phyloP scores from a whole-genome alignment of 331 rosid species.

The Dryas integrifolia region DNA sequence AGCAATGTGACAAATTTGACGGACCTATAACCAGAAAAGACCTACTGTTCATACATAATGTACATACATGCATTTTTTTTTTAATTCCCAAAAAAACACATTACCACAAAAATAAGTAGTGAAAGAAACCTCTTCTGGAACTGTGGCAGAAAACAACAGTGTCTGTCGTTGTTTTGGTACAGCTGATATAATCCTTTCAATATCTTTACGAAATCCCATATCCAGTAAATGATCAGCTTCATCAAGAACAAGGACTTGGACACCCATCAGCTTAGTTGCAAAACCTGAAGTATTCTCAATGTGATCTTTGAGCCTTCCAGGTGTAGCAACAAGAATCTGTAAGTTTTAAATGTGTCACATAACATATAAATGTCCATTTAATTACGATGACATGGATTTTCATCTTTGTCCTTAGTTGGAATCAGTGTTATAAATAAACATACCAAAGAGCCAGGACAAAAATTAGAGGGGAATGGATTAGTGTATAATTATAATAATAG shows the following conservation, averaged over 20 bases:
- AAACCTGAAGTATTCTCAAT: conserved; percentile 88
- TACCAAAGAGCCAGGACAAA: conserved; percentile 4
- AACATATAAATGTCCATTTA: conserved; percentile 15
- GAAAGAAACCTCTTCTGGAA: conserved; percentile 73
- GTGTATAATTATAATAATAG: not conserved
- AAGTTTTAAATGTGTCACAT: conserved; percentile 18
- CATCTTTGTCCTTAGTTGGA: not conserved
- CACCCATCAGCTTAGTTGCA: conserved; percentile 93
- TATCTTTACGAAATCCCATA: conserved; percentile 97
- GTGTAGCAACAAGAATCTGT: conserved; percentile 99
- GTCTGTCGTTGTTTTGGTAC: conserved; percentile 93
- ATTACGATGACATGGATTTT: conserved; percentile 7
- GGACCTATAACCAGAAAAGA: conserved; percentile 61
- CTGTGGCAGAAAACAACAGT: conserved; percentile 89
- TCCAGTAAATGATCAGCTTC: conserved; percentile 98
- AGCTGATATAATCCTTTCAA: conserved; percentile 79
- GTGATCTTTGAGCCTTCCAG: conserved; percentile 98
- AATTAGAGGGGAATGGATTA: not conserved
- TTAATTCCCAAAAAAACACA: not conserved
- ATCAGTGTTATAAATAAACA: not conserved
- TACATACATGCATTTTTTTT: not conserved
- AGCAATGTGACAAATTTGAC: conserved; percentile 88
- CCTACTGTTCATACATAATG: not conserved
- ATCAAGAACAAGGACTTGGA: conserved; percentile 85
- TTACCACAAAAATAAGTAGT: not conserved